Base-by-base conservation (phyloP, 306 rosid species). In the Boehmeria nivea region DNA sequence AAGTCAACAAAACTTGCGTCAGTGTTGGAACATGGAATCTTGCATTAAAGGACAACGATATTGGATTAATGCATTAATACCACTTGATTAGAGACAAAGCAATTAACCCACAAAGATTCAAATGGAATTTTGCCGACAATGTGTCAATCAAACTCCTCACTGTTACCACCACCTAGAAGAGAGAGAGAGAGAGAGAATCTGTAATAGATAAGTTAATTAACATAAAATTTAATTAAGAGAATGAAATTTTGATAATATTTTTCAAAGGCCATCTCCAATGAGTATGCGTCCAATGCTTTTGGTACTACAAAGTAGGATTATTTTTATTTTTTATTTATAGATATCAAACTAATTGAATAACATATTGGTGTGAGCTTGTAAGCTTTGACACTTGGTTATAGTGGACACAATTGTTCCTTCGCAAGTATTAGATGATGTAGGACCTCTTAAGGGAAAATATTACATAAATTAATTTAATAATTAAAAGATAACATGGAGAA, bases 31-130 rank as follows among this genome's bases (percentile, higher is more conserved):
- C 44, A 31, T 19, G 33, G 44, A 9, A 39, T 16, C 17, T 26
- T 3, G 59, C 49, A 54, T 31, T 18, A 22, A 25, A 38, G 33
- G 59, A 62, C 58, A 56, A 38, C 8, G 25, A 47, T n/a, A 64
- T 48, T 53, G 57, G 44, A 21, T 61, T 37, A 40, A 47, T 52
- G 63, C 26, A 39, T 57, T 54, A 36, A 51, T 61, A 5, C 50
- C 12, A 59, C 57, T 70, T 65, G 51, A 70, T 61, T 66, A 62
- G 55, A 61, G 53, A 76, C 65, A 71, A 66, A 71, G 64, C 61
- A 71, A 65, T 51, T 54, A 54, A 49, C 57, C 23, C 42, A 23
- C 51, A 6, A 54, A 44, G 40, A 44, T 48, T 70, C 54, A 54
- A 50, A 43, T 39, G 22, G 55, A 45, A 53, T 57, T 58, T 62